Evolutionary conservation across 768 basidiomycete genomes (phyloP), one percentile per base, ranked within the genome.

Genomic region (Galerina marginata): DNA sequence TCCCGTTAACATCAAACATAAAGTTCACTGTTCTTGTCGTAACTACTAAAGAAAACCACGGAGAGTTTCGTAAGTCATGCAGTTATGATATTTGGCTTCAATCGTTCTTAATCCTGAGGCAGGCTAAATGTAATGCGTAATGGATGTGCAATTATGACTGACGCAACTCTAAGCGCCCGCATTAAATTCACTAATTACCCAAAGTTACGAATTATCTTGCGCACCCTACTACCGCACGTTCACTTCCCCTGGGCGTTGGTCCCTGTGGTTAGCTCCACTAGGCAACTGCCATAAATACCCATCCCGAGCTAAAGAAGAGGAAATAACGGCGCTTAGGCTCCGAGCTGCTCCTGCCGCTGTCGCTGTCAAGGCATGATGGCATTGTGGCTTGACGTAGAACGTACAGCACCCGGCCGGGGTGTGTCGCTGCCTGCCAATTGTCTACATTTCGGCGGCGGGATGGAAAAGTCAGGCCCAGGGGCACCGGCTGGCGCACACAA

Each of bases 91-190:
- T 33, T 33, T 33, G 29, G 4, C 4, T 33, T 33, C 29, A 33
- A 33, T 33, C 5, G 29, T 33, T 33, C 29, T 33, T 4, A 7
- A 33, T 33, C 29, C 29, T 33, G 29, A 33, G 29, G 29, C 29
- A 33, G 29, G 29, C 29, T 33, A 38, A 39, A 4, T 9, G 37
- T 20, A 42, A 9, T 0, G 29, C 2, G 45, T 46, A 10, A 46
- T 39, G 20, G 6, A 3, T 53, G n/a, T 53, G 51, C 56, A 59
- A 45, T 33, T 4, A 49, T 16, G 23, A 15, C 46, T 42, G 40
- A 47, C 48, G 50, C 14, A 10, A 37, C 48, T 52, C 61, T 56
- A 58, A 56, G 56, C 56, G 33, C 56, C 56, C 56, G 55, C 56
- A 53, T 26, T 51, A 53, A 53, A 53, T 40, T 33, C 29, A 33